Evolutionary conservation across 768 basidiomycete species (phyloP).

Genomic region (Candolleomyces eurysporus): DNA sequence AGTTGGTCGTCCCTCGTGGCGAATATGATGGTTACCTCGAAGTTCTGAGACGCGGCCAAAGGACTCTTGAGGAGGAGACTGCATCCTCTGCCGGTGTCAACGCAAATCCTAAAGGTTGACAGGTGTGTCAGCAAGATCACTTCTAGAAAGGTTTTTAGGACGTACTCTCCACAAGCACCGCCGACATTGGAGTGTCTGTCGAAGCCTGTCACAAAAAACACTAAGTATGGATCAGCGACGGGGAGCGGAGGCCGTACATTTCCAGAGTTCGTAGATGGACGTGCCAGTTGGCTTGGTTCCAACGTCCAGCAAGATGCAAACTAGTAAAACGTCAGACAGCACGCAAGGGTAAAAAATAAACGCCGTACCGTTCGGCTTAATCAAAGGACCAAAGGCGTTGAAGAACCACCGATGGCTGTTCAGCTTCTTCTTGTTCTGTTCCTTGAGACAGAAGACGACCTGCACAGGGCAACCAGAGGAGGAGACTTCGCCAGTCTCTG

Average conservation of each 20-base stretch:
- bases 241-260: slow-evolving; percentile 47
- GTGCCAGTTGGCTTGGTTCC: slow-evolving; percentile 95
- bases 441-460: slow-evolving; percentile 88
- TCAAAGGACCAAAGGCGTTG: slow-evolving; percentile 88
- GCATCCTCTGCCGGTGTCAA: slow-evolving; percentile 76
- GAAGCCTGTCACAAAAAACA: slow-evolving; percentile 49
- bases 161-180: slow-evolving; percentile 93
- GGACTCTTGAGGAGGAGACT: slow-evolving; percentile 70
- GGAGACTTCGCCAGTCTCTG: slow-evolving; percentile 77
- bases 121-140: not conserved
- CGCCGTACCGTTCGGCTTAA: slow-evolving; percentile 72
- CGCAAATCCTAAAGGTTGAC: slow-evolving; percentile 59
- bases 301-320: slow-evolving; percentile 90
- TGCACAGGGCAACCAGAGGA: slow-evolving; percentile 78
- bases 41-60: slow-evolving; percentile 92
- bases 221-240: not conserved
- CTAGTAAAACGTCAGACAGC: slow-evolving; percentile 31
- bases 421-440: slow-evolving; percentile 96
- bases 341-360: not conserved
- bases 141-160: not conserved
- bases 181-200: slow-evolving; percentile 85
- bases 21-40: slow-evolving; percentile 52
- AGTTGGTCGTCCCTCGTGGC: not conserved
- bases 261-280: slow-evolving; percentile 96
- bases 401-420: slow-evolving; percentile 98